Percentiles rank a stretch among this genome's conserved stretches.
Conservation (phyloP, 495 filamentous ascomycete species). For the Penicillium salamii region DNA sequence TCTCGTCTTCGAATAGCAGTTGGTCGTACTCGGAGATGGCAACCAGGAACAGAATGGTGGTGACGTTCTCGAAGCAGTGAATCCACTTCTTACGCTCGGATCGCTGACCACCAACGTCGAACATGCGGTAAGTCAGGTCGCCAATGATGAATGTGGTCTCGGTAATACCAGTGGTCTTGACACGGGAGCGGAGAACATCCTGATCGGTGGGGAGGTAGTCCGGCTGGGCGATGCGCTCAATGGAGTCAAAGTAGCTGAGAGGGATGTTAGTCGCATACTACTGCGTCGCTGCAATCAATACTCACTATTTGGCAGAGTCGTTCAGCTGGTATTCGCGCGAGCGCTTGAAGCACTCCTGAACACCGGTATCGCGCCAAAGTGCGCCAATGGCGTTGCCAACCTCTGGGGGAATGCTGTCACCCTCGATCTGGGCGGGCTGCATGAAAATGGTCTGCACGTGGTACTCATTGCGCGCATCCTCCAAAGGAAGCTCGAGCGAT, state of each 20-base stretch:
- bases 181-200: slow-evolving; percentile 94
- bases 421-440: slow-evolving; percentile 93
- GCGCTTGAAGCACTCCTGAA: slow-evolving; percentile 92
- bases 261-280: slow-evolving; percentile 1
- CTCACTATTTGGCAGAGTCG: slow-evolving; percentile 97
- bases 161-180: slow-evolving; percentile 99
- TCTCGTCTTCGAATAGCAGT: slow-evolving; percentile 88
- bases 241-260: slow-evolving; percentile 92
- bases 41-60: slow-evolving; percentile 96
- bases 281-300: slow-evolving; percentile 10
- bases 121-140: slow-evolving; percentile 98
- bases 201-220: slow-evolving; percentile 98
- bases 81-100: slow-evolving; percentile 99
- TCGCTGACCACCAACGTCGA: slow-evolving; percentile 97
- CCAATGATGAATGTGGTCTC: slow-evolving; percentile 99
- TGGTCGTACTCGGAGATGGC: slow-evolving; percentile 99
- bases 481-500: slow-evolving; percentile 82
- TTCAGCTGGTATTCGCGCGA: slow-evolving; percentile 97
- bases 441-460: slow-evolving; percentile 95
- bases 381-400: slow-evolving; percentile 90
- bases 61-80: slow-evolving; percentile 99
- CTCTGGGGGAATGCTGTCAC: slow-evolving; percentile 89
- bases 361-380: slow-evolving; percentile 91
- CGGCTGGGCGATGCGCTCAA: slow-evolving; percentile 84
- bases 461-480: slow-evolving; percentile 85